phyloP scores from a whole-genome alignment of 2,329 filamentous ascomycete species.

The Arthroderma sp. region DNA sequence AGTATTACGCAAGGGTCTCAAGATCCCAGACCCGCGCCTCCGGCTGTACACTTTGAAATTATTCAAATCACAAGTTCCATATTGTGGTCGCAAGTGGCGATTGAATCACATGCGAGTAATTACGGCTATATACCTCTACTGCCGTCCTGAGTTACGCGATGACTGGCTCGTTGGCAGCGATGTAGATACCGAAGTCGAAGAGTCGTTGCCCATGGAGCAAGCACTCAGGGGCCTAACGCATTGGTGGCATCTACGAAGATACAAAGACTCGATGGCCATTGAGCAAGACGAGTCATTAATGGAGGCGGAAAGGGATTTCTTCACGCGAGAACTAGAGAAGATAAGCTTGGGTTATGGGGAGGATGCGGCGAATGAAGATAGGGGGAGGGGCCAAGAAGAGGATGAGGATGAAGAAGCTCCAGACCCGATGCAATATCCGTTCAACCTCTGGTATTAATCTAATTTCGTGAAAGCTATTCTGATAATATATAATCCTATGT shows the following conservation, averaged over 20 bases:
- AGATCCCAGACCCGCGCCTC: constrained; percentile 36
- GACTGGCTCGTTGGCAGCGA: constrained; percentile 87
- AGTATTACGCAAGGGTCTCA: constrained; percentile 47
- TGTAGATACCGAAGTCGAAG: constrained; percentile 86
- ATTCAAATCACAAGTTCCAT: constrained; percentile 97
- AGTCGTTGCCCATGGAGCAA: constrained; percentile 83
- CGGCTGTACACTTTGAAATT: constrained; percentile 92
- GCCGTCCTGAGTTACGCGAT: constrained; percentile 79
- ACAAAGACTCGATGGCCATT: constrained; percentile 58
- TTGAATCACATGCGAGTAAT: constrained; percentile 98
- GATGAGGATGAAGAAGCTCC: not conserved
- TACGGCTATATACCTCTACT: constrained; percentile 89
- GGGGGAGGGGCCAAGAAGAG: not conserved
- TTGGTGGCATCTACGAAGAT: constrained; percentile 80
- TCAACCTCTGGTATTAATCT: not conserved
- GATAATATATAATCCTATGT: not conserved
- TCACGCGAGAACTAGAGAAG: constrained; percentile 62
- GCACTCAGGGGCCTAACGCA: constrained; percentile 78
- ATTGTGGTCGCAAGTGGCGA: constrained; percentile 95
- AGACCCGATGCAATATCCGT: not conserved
- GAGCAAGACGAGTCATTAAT: constrained; percentile 41
- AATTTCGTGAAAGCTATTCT: not conserved
- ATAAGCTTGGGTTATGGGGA: constrained; percentile 37
- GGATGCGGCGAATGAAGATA: not conserved
- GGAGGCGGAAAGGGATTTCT: constrained; percentile 66